Conservation (phyloP, 192 early-diverging fungal genomes). For the Mortierella claussenii region DNA sequence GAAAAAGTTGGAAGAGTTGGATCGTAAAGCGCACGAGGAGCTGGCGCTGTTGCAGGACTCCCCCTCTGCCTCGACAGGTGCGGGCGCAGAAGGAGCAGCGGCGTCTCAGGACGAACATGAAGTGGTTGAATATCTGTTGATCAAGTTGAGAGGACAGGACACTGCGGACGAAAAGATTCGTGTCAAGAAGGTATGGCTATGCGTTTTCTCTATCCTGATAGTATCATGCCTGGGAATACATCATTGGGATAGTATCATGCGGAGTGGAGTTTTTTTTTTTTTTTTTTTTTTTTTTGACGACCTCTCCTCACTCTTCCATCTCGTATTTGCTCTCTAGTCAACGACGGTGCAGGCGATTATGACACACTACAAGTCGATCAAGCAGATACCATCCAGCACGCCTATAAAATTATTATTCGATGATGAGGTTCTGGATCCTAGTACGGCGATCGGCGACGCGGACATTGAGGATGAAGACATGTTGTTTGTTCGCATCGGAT, state of each 20-base stretch:
- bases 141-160: conserved; percentile 42
- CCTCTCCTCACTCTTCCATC: too few relatives aligned
- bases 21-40: conserved; percentile 22
- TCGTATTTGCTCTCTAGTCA: conserved; percentile 25
- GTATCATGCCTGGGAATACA: too few relatives aligned
- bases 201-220: conserved; percentile 18
- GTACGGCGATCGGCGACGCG: conserved; percentile 55
- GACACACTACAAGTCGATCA: conserved; percentile 56
- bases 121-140: conserved; percentile 22
- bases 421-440: conserved; percentile 61
- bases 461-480: conserved; percentile 72
- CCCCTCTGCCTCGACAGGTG: not conserved
- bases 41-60: not conserved
- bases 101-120: not conserved
- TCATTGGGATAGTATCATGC: too few relatives aligned
- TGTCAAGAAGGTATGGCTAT: conserved; percentile 45
- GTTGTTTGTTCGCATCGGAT: conserved; percentile 55
- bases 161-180: conserved; percentile 46
- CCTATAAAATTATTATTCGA: conserved; percentile 62
- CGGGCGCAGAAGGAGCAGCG: not conserved
- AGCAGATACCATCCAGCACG: conserved; percentile 21
- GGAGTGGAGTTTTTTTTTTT: conserved; percentile 3
- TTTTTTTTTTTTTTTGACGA: not conserved
- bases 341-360: conserved; percentile 58
- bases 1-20: conserved; percentile 20